phyloP scores from a whole-genome alignment of 2,329 filamentous ascomycete genomes.

The Coniella vitis region DNA sequence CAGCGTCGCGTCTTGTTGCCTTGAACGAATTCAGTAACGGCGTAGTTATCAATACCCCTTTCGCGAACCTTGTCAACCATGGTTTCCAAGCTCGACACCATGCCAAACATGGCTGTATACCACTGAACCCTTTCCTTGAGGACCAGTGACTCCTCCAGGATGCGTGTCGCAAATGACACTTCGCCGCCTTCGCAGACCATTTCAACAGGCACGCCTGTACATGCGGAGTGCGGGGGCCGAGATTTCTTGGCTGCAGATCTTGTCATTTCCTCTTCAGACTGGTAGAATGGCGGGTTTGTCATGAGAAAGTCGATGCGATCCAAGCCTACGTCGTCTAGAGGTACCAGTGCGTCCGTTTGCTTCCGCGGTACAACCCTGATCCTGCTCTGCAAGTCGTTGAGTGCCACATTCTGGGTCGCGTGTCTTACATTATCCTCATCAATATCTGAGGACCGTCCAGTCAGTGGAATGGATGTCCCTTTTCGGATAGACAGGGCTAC shows the following conservation, averaged over 20 bases:
- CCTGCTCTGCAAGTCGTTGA: constrained; percentile 57
- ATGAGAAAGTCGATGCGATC: constrained; percentile 70
- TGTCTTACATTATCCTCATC: constrained; percentile 62
- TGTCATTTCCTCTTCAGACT: constrained; percentile 62
- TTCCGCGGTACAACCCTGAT: constrained; percentile 57
- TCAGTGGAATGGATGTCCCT: constrained; percentile 16
- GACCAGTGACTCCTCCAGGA: constrained; percentile 24
- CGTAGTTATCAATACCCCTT: constrained; percentile 65
- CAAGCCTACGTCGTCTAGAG: constrained; percentile 47
- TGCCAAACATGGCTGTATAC: constrained; percentile 91
- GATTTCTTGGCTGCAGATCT: constrained; percentile 59
- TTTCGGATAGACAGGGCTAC: not conserved
- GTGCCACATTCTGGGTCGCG: constrained; percentile 58
- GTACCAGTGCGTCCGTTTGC: constrained; percentile 51
- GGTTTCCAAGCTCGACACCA: constrained; percentile 60
- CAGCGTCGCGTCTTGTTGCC: constrained; percentile 75
- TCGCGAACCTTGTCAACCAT: constrained; percentile 54
- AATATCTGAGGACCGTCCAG: constrained; percentile 50
- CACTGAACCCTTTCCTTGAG: constrained; percentile 58
- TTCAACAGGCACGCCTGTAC: constrained; percentile 72
- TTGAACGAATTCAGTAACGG: constrained; percentile 72
- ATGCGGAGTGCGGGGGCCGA: constrained; percentile 61
- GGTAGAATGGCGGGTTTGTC: constrained; percentile 93
- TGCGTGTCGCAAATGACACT: constrained; percentile 88
- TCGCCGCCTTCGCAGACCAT: constrained; percentile 75